These are phyloP conservation scores for Gypsophila paniculata DNA, from an alignment of 179 eudicot genomes.

Conservation along the genomic window DNA sequence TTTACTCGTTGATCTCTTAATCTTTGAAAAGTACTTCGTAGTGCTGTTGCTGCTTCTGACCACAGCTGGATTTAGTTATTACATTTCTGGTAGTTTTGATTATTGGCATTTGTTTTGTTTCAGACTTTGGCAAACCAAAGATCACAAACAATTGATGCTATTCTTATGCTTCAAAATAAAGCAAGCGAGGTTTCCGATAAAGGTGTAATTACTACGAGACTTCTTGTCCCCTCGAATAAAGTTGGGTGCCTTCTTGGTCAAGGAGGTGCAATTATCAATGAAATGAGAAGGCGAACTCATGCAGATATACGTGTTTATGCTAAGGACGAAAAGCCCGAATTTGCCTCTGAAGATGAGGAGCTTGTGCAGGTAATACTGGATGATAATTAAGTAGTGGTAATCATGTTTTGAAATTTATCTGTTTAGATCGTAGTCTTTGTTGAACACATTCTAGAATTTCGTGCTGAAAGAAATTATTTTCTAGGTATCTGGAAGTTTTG, in stretches of 20 bases:
- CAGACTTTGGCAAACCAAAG: conserved; percentile 56
- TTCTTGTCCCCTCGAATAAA: conserved; percentile 75
- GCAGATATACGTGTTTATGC: conserved; percentile 76
- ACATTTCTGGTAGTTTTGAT: conserved; percentile 14
- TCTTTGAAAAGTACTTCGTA: not conserved
- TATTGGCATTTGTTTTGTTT: conserved; percentile 25
- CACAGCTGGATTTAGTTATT: not conserved
- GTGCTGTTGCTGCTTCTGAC: not conserved
- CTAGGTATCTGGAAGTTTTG: conserved; percentile 71
- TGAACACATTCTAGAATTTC: not conserved
- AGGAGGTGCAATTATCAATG: conserved; percentile 81
- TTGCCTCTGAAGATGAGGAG: conserved; percentile 76
- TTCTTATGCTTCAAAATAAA: conserved; percentile 68
- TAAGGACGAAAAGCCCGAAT: conserved; percentile 75
- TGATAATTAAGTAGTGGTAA: not conserved
- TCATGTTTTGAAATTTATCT: conserved; percentile 4
- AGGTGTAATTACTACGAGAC: conserved; percentile 61
- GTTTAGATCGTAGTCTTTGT: not conserved
- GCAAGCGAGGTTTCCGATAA: conserved; percentile 68
- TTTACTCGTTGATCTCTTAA: not conserved
- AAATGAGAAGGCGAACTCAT: conserved; percentile 82
- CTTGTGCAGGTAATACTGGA: conserved; percentile 69
- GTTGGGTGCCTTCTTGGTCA: conserved; percentile 91
- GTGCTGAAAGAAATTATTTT: conserved; percentile 4
- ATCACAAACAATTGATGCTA: conserved; percentile 77